Evolutionary conservation across 306 rosid genomes (phyloP), one percentile per base, ranked within the genome.

Genomic region (Quercus robur): DNA sequence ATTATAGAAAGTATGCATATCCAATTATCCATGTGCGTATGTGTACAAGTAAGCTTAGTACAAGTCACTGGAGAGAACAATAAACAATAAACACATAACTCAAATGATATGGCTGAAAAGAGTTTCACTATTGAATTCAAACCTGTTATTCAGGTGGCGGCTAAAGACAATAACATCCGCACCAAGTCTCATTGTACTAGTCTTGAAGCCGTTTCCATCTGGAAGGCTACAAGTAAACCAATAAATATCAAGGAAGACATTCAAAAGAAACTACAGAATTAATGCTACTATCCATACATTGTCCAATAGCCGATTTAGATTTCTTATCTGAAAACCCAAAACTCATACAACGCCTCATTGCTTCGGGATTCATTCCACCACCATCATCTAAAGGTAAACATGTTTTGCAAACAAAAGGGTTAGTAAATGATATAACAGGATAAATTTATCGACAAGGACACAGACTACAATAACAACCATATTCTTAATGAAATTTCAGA

Each of bases 141-240:
- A 93, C 99, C 95, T 81, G 57, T 89, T 78, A 79, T 85, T 87
- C 49, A 56, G 51, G 81, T 86, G 91, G 41, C 95, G 86, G 75
- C 97, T 93, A 79, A 94, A 93, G 75, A 93, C 97, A 77, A 94
- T 87, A 69, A 81, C 98, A 89, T 95, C 99, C 18, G 93, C 96
- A 79, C 99, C 98, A 87, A 95, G 94, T 90, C 99, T 91, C 99
- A 95, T 95, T 41, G 83, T 95, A 76, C 99, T 91, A 68, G 99
- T 95, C 84, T 95, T 95, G 92, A 95, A 93, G 79, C 99, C 99
- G 88, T 95, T 95, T 83, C 99, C 99, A 89, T 95, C 99, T 95
- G 87, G 77, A 83, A 87, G 54, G 82, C 84, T 79, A 78, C 75
- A 90, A 86, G 56, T 78, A 71, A 59, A 84, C 67, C 74, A 85